Evolutionary conservation across 1,284 basidiomycete species (phyloP).

Genomic region (Coniferiporia weirii): DNA sequence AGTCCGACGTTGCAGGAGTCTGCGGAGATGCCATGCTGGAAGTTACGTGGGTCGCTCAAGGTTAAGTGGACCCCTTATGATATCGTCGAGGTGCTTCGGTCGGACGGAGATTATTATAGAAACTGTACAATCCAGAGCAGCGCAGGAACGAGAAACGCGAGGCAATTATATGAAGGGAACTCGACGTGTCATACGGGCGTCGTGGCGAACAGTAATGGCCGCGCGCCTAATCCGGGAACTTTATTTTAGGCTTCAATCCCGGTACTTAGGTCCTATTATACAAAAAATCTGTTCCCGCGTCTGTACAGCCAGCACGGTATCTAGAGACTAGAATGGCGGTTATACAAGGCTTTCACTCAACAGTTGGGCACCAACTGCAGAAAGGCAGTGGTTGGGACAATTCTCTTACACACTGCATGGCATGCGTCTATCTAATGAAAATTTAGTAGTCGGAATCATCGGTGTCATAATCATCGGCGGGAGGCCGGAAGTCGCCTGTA

Average conservation of each 20-base stretch:
- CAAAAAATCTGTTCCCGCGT: no score
- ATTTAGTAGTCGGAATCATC: conserved; percentile 9
- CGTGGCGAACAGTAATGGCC: not conserved
- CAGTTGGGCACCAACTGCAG: no score
- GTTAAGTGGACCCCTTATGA: not conserved
- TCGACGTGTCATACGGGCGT: not conserved
- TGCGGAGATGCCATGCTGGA: conserved; percentile 29
- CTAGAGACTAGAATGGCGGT: no score
- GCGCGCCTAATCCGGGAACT: no score
- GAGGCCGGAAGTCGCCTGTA: conserved; percentile 1
- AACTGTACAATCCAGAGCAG: not conserved
- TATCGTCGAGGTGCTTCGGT: no score
- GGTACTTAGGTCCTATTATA: no score
- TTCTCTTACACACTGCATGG: no score
- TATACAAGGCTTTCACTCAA: no score
- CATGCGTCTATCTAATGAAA: no score
- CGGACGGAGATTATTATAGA: not conserved
- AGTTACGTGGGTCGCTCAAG: not conserved
- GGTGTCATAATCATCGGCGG: conserved; percentile 7
- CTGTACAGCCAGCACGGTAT: no score
- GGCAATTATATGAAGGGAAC: not conserved
- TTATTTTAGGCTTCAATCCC: no score
- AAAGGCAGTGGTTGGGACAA: no score
- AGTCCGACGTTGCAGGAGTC: conserved; percentile 72
- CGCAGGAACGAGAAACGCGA: not conserved